A percentile compares a stretch with the other conserved stretches of the same genome.
Conservation (phyloP, 2,329 filamentous ascomycete species). For the Piedraia hortae region DNA sequence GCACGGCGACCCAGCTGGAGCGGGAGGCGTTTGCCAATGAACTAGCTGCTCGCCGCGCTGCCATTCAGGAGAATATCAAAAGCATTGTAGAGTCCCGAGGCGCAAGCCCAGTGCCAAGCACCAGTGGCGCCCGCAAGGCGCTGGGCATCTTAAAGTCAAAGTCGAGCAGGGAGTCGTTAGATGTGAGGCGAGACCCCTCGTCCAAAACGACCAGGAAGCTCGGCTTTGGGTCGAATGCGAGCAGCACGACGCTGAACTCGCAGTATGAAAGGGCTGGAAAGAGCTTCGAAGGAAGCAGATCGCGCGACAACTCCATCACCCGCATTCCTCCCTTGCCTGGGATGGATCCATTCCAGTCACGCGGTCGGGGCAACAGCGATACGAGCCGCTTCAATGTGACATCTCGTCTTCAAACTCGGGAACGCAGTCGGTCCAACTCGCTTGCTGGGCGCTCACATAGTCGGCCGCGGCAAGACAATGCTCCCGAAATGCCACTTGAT, state of each 20-base stretch:
- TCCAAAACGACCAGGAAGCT: slow-evolving; percentile 34
- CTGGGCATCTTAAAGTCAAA: slow-evolving; percentile 38
- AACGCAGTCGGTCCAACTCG: slow-evolving; percentile 28
- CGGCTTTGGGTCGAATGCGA: slow-evolving; percentile 18
- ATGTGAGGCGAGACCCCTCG: slow-evolving; percentile 19
- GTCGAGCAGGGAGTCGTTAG: slow-evolving; percentile 38
- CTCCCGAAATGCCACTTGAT: too few relatives aligned
- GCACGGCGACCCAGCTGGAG: slow-evolving; percentile 26
- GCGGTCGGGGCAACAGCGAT: too few relatives aligned
- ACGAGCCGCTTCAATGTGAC: too few relatives aligned
- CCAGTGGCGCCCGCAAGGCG: slow-evolving; percentile 23
- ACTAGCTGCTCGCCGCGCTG: slow-evolving; percentile 39
- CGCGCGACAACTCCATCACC: slow-evolving; percentile 5
- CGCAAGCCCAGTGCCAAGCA: slow-evolving; percentile 12
- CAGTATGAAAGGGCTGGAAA: slow-evolving; percentile 6
- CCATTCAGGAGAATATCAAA: slow-evolving; percentile 46
- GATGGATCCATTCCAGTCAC: too few relatives aligned
- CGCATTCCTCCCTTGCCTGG: neutral
- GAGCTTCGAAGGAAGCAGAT: slow-evolving; percentile 6
- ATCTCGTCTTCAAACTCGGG: too few relatives aligned
- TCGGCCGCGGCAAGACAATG: too few relatives aligned
- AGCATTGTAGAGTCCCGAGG: slow-evolving; percentile 30
- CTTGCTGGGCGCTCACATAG: too few relatives aligned
- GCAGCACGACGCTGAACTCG: slow-evolving; percentile 11
- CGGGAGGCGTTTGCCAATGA: slow-evolving; percentile 47